A percentile compares a stretch with the other conserved stretches of the same genome.
These are phyloP conservation scores for Linum lewisii DNA, from an alignment of 345 rosid species.

Conservation along the genomic window DNA sequence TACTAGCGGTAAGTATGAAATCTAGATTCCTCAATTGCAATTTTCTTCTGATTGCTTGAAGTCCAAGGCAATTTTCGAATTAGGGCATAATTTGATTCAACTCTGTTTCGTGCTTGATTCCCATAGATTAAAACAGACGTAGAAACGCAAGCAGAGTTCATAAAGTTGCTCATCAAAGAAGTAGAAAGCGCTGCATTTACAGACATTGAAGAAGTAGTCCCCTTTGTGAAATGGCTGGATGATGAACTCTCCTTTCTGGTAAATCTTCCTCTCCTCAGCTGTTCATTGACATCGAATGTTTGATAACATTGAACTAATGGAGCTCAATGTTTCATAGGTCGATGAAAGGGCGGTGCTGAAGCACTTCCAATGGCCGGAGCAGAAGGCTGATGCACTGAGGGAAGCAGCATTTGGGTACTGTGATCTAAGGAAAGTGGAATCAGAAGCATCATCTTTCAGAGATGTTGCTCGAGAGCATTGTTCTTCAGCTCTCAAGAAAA, in stretches of 20 bases:
- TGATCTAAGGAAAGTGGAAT: slow-evolving; percentile 70
- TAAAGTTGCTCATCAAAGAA: slow-evolving; percentile 74
- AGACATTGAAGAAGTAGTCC: slow-evolving; percentile 79
- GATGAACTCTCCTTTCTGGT: slow-evolving; percentile 91
- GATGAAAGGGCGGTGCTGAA: slow-evolving; percentile 89
- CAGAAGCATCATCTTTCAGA: slow-evolving; percentile 69
- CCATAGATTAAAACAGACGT: slow-evolving; percentile 94
- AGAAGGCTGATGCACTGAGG: slow-evolving; percentile 79
- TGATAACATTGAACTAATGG: too few species aligned
- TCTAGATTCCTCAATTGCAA: slow-evolving; percentile 2
- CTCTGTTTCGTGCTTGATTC: background rate
- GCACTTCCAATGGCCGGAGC: slow-evolving; percentile 91
- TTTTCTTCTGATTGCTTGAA: slow-evolving; percentile 7
- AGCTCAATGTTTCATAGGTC: slow-evolving; percentile 28
- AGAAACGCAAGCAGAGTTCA: slow-evolving; percentile 91
- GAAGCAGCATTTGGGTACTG: slow-evolving; percentile 93
- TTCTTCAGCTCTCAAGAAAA: slow-evolving; percentile 69
- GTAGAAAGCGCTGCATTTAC: slow-evolving; percentile 75
- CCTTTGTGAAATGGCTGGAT: slow-evolving; percentile 94
- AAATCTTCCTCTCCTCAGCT: slow-evolving; percentile 3
- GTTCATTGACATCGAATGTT: background rate
- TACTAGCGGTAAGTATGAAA: slow-evolving; percentile 61
- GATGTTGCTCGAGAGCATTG: slow-evolving; percentile 61
- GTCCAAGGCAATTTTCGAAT: slow-evolving; percentile 32
- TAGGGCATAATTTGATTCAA: slow-evolving; percentile 1